Evolutionary conservation across 2,329 filamentous ascomycete species (phyloP), one percentile per base, ranked within the genome.

Genomic region (Aspergillus tubingensis): DNA sequence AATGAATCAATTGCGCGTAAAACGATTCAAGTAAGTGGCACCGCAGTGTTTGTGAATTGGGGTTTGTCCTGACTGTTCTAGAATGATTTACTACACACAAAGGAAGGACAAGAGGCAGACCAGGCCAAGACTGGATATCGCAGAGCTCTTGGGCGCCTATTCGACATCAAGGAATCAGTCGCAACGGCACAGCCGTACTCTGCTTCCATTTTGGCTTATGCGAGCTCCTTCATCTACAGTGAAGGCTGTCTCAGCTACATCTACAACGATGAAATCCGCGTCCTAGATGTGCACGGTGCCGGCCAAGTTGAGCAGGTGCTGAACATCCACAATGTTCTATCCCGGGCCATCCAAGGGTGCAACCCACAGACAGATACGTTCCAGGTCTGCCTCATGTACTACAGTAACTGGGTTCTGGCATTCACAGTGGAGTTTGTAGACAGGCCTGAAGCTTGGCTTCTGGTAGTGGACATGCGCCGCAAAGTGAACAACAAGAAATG

Each of bases 211-310:
- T 70, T 91, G 32, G 88, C 83, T 3, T 78, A 85, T 55, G 87
- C 83, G 3, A 82, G 86, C 23, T 79, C 81, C 3, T 91, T 88
- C 72, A 72, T 87, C 2, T 91, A 89, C 70, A 78, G 80, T 17
- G 81, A 86, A 59, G 88, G 89, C 5, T 80, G 85, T 10, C 76
- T 92, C 15, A 91, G 88, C 66, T 89, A 91, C 69, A 81, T 85
- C 10, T 70, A 80, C 43, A 79, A 81, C 54, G 74, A 77, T 50
- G 77, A 74, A 39, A 79, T 92, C 25, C 83, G 85, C 3, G 72
- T 91, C 25, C 77, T 89, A 51, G 79, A 89, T 61, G 75, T 91
- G 17, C 83, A 86, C 65, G 68, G 71, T 7, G 80, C 81, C 0
- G 77, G 76, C 2, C 70, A 69, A 21, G 66, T 74, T 10, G 88